Conservation (phyloP, 192 early-diverging fungal genomes). For the Linderina pennispora region DNA sequence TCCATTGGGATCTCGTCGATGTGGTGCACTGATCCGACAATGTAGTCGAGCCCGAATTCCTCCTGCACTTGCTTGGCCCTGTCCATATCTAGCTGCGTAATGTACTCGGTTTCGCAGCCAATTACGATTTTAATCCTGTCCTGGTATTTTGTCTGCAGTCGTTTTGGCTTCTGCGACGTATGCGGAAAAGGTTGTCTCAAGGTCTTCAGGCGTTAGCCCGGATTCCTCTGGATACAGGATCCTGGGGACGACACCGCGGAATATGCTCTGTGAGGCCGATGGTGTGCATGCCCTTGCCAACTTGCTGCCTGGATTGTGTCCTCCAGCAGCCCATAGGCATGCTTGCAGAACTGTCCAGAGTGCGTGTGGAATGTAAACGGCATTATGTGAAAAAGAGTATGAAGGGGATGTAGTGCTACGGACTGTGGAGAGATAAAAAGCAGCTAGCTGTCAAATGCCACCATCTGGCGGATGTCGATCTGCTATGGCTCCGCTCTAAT, state of each 20-base stretch:
- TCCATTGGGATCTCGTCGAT: slow-evolving; percentile 76
- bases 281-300: slow-evolving; percentile 56
- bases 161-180: slow-evolving; percentile 69
- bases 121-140: slow-evolving; percentile 62
- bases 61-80: slow-evolving; percentile 49
- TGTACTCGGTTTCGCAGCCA: slow-evolving; percentile 88
- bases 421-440: too few species aligned
- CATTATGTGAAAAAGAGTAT: slow-evolving; percentile 36
- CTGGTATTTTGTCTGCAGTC: slow-evolving; percentile 60
- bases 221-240: slow-evolving; percentile 95
- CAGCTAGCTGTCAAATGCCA: too few species aligned
- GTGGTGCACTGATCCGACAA: slow-evolving; percentile 94
- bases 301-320: slow-evolving; percentile 75
- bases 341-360: slow-evolving; percentile 93
- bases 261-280: slow-evolving; percentile 93
- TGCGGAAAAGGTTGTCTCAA: slow-evolving; percentile 54
- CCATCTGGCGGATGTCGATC: too few species aligned
- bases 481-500: too few species aligned
- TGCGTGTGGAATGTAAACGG: slow-evolving; percentile 88
- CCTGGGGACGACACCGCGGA: slow-evolving; percentile 64
- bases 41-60: slow-evolving; percentile 63
- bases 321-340: slow-evolving; percentile 82
- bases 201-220: slow-evolving; percentile 57
- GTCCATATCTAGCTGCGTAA: slow-evolving; percentile 48
- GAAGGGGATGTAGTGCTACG: background rate